Conservation (phyloP, 192 early-diverging fungal species). For the Phlyctochytrium bullatum region DNA sequence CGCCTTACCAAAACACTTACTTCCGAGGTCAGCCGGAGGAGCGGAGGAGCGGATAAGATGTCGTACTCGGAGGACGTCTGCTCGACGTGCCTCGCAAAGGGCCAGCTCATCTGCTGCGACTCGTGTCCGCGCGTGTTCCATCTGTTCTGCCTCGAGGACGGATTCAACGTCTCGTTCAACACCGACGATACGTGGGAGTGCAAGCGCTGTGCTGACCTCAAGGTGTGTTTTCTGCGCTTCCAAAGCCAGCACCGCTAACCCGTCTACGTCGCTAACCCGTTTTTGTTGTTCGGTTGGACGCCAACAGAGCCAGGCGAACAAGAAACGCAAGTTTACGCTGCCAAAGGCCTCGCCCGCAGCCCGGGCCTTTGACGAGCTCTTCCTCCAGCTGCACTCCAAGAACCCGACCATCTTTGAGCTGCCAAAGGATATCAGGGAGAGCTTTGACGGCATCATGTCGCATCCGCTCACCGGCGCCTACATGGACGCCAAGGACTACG, state of each 20-base stretch:
- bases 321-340: slow-evolving; percentile 7
- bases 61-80: slow-evolving; percentile 58
- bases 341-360: neutral
- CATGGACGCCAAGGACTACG: slow-evolving; percentile 41
- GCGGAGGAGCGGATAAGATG: too few relatives aligned
- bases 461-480: slow-evolving; percentile 50
- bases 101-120: slow-evolving; percentile 53
- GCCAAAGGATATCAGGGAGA: slow-evolving; percentile 26
- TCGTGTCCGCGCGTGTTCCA: slow-evolving; percentile 55
- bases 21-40: too few relatives aligned
- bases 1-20: too few relatives aligned
- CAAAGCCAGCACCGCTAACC: neutral
- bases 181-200: slow-evolving; percentile 47
- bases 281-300: too few relatives aligned
- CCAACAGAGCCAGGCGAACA: slow-evolving; percentile 10
- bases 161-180: slow-evolving; percentile 27
- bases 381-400: slow-evolving; percentile 26
- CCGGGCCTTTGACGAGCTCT: slow-evolving; percentile 26
- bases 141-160: slow-evolving; percentile 49
- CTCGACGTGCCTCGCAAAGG: slow-evolving; percentile 48
- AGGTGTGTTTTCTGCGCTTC: neutral
- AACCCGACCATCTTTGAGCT: slow-evolving; percentile 49
- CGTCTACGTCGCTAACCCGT: too few relatives aligned
- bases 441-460: slow-evolving; percentile 27
- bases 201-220: slow-evolving; percentile 34